Percentiles rank a stretch among this genome's conserved stretches.
Conservation (phyloP, 2,329 filamentous ascomycete species). For the Diaporthe ilicicola region DNA sequence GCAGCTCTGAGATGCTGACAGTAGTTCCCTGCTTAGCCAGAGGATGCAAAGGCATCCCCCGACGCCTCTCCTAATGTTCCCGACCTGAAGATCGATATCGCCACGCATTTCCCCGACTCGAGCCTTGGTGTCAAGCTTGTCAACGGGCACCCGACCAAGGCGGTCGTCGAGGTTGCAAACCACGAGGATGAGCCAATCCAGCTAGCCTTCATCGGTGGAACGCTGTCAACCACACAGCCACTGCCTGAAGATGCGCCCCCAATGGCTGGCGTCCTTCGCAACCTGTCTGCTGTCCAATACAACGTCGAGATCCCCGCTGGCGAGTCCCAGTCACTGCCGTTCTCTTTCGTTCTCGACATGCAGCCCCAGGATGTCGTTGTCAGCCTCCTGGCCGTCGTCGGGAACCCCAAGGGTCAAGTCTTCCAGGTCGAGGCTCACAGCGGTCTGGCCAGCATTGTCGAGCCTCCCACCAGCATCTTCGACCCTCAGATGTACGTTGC, state of each 20-base stretch:
- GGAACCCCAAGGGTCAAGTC: conserved; percentile 70
- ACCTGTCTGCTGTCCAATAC: conserved; percentile 82
- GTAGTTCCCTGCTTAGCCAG: conserved; percentile 32
- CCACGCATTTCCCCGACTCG: conserved; percentile 70
- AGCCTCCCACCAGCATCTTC: conserved; percentile 89
- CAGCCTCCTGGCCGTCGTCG: conserved; percentile 78
- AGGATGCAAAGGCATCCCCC: conserved; percentile 36
- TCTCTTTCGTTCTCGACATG: conserved; percentile 89
- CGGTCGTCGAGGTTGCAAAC: conserved; percentile 85
- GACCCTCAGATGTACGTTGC: conserved; percentile 89
- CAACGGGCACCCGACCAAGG: conserved; percentile 87
- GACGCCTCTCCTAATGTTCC: conserved; percentile 40
- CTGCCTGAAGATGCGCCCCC: conserved; percentile 58
- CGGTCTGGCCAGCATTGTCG: conserved; percentile 84
- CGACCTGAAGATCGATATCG: conserved; percentile 70
- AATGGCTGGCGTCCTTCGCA: conserved; percentile 73
- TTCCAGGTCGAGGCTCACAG: conserved; percentile 85
- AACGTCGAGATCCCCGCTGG: conserved; percentile 78
- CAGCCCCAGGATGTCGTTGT: conserved; percentile 89
- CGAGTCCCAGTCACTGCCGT: conserved; percentile 79
- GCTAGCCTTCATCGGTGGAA: conserved; percentile 80
- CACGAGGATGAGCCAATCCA: conserved; percentile 79
- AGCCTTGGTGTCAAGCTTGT: conserved; percentile 95
- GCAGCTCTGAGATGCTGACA: conserved; percentile 17
- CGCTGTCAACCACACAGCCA: conserved; percentile 67